Evolutionary conservation across 2,329 filamentous ascomycete species (phyloP).

Genomic region (Aspergillus flavus): DNA sequence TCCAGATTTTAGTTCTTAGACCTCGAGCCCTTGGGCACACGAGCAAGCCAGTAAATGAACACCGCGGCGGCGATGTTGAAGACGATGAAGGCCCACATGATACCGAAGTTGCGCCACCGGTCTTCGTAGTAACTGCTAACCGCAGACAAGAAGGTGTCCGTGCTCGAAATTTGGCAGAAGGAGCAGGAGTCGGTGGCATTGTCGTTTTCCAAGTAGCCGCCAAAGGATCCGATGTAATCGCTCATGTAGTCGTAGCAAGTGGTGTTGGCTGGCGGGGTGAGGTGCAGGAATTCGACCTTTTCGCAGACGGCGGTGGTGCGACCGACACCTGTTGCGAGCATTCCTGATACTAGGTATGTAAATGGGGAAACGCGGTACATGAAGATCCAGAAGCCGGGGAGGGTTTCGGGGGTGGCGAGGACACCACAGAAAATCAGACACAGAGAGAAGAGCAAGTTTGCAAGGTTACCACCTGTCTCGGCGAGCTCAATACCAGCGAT

Average conservation of each 20-base stretch:
- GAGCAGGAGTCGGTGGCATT: slow-evolving; percentile 49
- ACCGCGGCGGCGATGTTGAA: slow-evolving; percentile 66
- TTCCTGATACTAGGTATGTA: slow-evolving; percentile 60
- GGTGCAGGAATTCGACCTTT: slow-evolving; percentile 32
- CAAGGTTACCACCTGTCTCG: slow-evolving; percentile 66
- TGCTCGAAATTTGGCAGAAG: slow-evolving; percentile 51
- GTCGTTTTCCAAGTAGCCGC: slow-evolving; percentile 49
- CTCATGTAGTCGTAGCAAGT: slow-evolving; percentile 61
- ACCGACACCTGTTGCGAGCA: slow-evolving; percentile 44
- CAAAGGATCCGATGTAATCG: slow-evolving; percentile 38
- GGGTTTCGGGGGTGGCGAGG: slow-evolving; percentile 54
- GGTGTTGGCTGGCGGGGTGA: slow-evolving; percentile 57
- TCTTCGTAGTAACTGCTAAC: slow-evolving; percentile 49
- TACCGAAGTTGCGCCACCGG: slow-evolving; percentile 70
- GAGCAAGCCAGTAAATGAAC: slow-evolving; percentile 63
- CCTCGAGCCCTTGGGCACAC: slow-evolving; percentile 52
- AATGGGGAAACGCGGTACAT: slow-evolving; percentile 73
- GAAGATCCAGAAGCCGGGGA: slow-evolving; percentile 77
- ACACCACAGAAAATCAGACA: slow-evolving; percentile 61
- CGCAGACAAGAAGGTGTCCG: slow-evolving; percentile 52
- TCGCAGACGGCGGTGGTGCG: slow-evolving; percentile 35
- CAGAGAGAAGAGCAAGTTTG: slow-evolving; percentile 62
- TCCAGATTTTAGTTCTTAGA: slow-evolving; percentile 17
- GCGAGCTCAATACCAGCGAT: slow-evolving; percentile 71
- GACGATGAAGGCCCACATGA: slow-evolving; percentile 67